Percentiles rank a stretch among this genome's conserved stretches.
Evolutionary conservation across 441 rosid genomes (phyloP).

Genomic region (Gossypium aridum): DNA sequence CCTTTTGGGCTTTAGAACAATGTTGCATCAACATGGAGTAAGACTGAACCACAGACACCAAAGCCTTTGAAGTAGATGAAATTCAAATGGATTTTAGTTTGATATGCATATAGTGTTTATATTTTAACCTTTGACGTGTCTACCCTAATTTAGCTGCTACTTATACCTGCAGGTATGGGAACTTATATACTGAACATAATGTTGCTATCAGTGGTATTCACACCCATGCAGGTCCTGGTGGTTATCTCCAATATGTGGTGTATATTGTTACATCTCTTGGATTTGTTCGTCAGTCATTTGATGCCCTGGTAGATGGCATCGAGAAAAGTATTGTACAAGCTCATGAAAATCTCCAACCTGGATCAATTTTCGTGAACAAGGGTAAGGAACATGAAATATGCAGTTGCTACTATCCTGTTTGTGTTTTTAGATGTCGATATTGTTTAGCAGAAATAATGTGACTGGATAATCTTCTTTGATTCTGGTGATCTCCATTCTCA

Average conservation of each 20-base stretch:
- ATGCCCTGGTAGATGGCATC: conserved; percentile 87
- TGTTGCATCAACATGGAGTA: background rate
- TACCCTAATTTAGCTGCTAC: background rate
- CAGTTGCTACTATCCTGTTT: conserved; percentile 6
- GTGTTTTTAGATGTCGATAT: background rate
- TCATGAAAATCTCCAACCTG: conserved; percentile 82
- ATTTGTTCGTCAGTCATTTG: conserved; percentile 89
- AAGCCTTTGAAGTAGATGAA: background rate
- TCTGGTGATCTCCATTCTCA: background rate
- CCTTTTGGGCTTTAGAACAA: background rate
- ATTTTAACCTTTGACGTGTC: background rate
- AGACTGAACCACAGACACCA: background rate
- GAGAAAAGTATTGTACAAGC: conserved; percentile 81
- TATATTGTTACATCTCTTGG: conserved; percentile 87
- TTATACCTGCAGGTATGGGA: conserved; percentile 61
- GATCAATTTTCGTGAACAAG: conserved; percentile 61
- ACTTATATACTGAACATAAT: conserved; percentile 71
- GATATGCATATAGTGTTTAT: background rate
- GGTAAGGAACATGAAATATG: conserved; percentile 35
- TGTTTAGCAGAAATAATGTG: background rate
- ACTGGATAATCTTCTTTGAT: background rate
- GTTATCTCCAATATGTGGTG: conserved; percentile 82
- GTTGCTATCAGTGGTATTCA: conserved; percentile 93
- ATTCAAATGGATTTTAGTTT: background rate
- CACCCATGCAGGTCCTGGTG: conserved; percentile 96